Percentiles rank a stretch among this genome's conserved stretches.
These are phyloP conservation scores for Kodamaea restingae DNA, from an alignment of 805 yeast species.

Conservation along the genomic window DNA sequence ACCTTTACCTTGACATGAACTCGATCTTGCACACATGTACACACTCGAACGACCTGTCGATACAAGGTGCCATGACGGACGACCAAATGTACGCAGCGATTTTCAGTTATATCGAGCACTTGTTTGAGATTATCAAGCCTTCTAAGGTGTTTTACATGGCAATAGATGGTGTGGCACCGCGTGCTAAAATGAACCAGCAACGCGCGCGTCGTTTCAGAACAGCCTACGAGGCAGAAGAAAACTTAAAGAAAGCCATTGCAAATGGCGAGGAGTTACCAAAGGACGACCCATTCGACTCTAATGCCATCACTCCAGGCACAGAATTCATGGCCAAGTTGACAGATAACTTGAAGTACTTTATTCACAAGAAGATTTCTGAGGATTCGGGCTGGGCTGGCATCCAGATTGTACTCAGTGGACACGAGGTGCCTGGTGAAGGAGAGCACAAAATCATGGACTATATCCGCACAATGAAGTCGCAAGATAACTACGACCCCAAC, in stretches of 20 bases:
- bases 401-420: conserved; percentile 79
- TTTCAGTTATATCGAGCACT: conserved; percentile 89
- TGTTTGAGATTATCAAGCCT: conserved; percentile 85
- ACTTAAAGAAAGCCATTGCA: conserved; percentile 65
- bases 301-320: conserved; percentile 94
- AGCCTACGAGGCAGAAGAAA: conserved; percentile 87
- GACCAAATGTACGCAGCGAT: conserved; percentile 92
- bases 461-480: conserved; percentile 75
- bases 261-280: conserved; percentile 74
- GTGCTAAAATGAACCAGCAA: conserved; percentile 98
- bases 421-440: conserved; percentile 98
- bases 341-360: conserved; percentile 74
- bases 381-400: conserved; percentile 84
- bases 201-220: conserved; percentile 93
- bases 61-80: conserved; percentile 66
- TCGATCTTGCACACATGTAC: conserved; percentile 93
- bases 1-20: conserved; percentile 94
- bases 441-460: conserved; percentile 96
- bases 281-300: conserved; percentile 85
- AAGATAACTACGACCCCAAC: conserved; percentile 68
- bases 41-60: conserved; percentile 68
- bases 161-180: conserved; percentile 97
- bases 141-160: conserved; percentile 89
- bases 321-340: conserved; percentile 92
- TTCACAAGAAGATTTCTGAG: conserved; percentile 80